Percentiles rank a stretch among this genome's conserved stretches.
Conservation (phyloP, 148 eudicot species). For the Agrostemma githago region DNA sequence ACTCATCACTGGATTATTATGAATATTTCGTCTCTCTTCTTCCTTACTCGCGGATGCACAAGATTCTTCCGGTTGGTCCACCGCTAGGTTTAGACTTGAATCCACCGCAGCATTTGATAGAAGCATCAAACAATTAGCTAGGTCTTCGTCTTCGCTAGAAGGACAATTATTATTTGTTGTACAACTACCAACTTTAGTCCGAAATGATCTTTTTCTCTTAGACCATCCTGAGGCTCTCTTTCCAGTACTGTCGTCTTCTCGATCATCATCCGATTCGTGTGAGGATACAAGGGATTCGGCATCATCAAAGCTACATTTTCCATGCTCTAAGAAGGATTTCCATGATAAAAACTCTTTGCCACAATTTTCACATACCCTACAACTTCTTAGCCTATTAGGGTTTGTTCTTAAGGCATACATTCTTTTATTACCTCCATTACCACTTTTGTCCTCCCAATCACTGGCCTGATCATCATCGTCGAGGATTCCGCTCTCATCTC, state of each 20-base stretch:
- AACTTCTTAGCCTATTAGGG: conserved; percentile 63
- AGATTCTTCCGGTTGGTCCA: conserved; percentile 30
- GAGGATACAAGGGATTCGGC: conserved; percentile 52
- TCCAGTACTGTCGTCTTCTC: conserved; percentile 27
- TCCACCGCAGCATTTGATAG: conserved; percentile 41
- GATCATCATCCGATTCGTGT: conserved; percentile 40
- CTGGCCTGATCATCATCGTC: conserved; percentile 59
- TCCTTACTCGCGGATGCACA: conserved; percentile 29
- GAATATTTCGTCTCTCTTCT: conserved; percentile 20
- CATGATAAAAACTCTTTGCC: conserved; percentile 74
- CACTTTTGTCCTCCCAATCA: conserved; percentile 65
- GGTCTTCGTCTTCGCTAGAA: conserved; percentile 52
- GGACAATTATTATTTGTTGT: conserved; percentile 24
- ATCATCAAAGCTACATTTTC: conserved; percentile 63
- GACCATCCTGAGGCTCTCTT: conserved; percentile 46
- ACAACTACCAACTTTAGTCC: conserved; percentile 46
- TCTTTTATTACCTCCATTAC: conserved; percentile 40
- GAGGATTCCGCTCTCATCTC: conserved; percentile 45
- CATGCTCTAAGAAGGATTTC: conserved; percentile 84
- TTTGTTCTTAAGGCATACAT: conserved; percentile 79
- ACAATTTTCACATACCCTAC: conserved; percentile 63
- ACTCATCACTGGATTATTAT: not conserved
- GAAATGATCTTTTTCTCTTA: conserved; percentile 63
- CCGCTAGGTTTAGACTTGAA: not conserved
- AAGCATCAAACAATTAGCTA: conserved; percentile 52